A percentile compares a stretch with the other conserved stretches of the same genome.
Conservation (phyloP, 148 eudicot genomes). For the Rhododendron henanense region DNA sequence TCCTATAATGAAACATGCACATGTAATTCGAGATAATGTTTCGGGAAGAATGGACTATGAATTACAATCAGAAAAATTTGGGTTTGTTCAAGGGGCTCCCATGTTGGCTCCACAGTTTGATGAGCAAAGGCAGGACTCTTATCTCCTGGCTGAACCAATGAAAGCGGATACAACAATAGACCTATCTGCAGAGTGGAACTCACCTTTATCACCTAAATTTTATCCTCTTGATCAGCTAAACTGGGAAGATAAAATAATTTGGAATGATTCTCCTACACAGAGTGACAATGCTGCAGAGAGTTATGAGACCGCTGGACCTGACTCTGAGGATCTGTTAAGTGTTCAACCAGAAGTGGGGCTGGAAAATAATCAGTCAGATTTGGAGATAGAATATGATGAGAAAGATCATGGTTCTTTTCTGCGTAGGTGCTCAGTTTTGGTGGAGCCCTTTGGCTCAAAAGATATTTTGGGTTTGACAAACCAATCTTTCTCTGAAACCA, state of each 20-base stretch:
- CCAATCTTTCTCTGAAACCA: constrained; percentile 24
- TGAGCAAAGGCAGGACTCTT: constrained; percentile 44
- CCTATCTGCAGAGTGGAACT: constrained; percentile 34
- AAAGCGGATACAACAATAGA: constrained; percentile 32
- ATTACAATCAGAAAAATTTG: constrained; percentile 29
- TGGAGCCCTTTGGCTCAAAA: constrained; percentile 65
- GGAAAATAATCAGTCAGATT: constrained; percentile 15
- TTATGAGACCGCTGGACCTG: constrained; percentile 69
- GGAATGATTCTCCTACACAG: constrained; percentile 63
- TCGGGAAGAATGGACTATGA: constrained; percentile 31
- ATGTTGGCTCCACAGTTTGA: constrained; percentile 21
- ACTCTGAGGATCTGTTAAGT: constrained; percentile 38
- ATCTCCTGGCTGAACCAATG: constrained; percentile 64
- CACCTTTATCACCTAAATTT: constrained; percentile 40
- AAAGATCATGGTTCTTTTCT: constrained; percentile 32
- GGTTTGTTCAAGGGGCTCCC: constrained; percentile 22
- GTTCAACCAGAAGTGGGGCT: constrained; percentile 32
- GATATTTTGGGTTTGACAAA: constrained; percentile 22
- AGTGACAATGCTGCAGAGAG: constrained; percentile 52
- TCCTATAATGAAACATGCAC: constrained; percentile 34
- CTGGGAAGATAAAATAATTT: constrained; percentile 88
- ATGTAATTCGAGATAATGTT: constrained; percentile 29
- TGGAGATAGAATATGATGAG: constrained; percentile 23
- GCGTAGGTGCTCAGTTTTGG: constrained; percentile 24
- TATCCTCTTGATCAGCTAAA: constrained; percentile 84